Conservation (phyloP, 2,329 filamentous ascomycete genomes). For the Claviceps monticola region DNA sequence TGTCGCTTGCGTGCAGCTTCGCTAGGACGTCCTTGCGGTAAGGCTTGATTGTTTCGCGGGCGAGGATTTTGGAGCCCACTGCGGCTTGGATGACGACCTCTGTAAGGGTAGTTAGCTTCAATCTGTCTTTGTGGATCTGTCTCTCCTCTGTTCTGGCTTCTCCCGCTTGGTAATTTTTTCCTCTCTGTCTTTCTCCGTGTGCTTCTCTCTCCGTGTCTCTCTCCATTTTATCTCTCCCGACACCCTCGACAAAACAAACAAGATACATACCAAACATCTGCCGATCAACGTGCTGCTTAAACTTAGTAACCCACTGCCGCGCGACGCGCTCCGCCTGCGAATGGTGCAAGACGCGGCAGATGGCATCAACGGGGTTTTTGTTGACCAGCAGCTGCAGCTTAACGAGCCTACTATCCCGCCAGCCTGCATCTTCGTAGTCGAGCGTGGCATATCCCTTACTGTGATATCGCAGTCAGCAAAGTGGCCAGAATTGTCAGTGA, state of each 20-base stretch:
- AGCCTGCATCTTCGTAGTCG: conserved; percentile 93
- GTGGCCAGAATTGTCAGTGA: too few relatives aligned
- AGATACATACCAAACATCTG: conserved; percentile 62
- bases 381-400: conserved; percentile 93
- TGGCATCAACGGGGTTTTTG: conserved; percentile 82
- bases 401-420: conserved; percentile 63
- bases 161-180: neutral
- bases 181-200: neutral
- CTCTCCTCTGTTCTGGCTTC: neutral
- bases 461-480: neutral
- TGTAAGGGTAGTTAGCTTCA: conserved; percentile 8
- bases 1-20: conserved; percentile 85
- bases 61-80: conserved; percentile 68
- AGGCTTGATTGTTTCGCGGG: conserved; percentile 87
- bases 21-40: conserved; percentile 90
- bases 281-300: conserved; percentile 90
- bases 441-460: conserved; percentile 84
- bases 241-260: neutral
- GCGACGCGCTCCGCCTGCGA: conserved; percentile 73
- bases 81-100: conserved; percentile 92
- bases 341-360: conserved; percentile 75
- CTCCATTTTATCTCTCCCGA: too few relatives aligned
- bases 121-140: neutral
- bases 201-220: neutral
- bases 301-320: conserved; percentile 81